These are phyloP conservation scores for Eutrema yunnanense DNA, from an alignment of 345 rosid genomes.

Conservation along the genomic window DNA sequence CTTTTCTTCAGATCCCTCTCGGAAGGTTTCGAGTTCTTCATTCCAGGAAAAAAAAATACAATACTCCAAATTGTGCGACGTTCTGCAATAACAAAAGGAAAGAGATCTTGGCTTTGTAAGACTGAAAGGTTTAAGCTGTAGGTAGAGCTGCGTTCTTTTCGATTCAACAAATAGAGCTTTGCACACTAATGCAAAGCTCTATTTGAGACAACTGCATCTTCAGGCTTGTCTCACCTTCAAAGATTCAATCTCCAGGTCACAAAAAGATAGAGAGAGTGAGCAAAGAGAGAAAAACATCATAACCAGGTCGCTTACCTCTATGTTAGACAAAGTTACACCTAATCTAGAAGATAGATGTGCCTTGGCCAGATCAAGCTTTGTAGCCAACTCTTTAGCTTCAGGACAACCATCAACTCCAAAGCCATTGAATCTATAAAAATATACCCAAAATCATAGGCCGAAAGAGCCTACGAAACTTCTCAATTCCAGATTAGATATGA, in stretches of 20 bases:
- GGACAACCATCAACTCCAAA: slow-evolving; percentile 76
- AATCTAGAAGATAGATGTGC: slow-evolving; percentile 44
- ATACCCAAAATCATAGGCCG: too few relatives aligned
- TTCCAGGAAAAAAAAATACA: slow-evolving; percentile 65
- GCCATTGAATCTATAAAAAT: slow-evolving; percentile 34
- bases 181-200: neutral
- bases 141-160: neutral
- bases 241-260: neutral
- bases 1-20: slow-evolving; percentile 49
- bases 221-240: slow-evolving; percentile 40
- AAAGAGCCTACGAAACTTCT: too few relatives aligned
- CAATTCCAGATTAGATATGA: too few relatives aligned
- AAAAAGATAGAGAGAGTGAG: neutral
- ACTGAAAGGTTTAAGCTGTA: neutral
- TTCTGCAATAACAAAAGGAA: slow-evolving; percentile 32
- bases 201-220: too few relatives aligned
- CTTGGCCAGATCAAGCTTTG: slow-evolving; percentile 50
- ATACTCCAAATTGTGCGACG: slow-evolving; percentile 66
- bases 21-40: slow-evolving; percentile 59
- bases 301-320: slow-evolving; percentile 42
- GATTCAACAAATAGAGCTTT: neutral
- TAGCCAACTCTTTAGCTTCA: slow-evolving; percentile 62
- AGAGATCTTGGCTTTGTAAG: neutral
- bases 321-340: slow-evolving; percentile 41
- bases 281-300: neutral